Evolutionary conservation across 164 flowering plant species (phyloP).

Genomic region (Cinnamomum chago): DNA sequence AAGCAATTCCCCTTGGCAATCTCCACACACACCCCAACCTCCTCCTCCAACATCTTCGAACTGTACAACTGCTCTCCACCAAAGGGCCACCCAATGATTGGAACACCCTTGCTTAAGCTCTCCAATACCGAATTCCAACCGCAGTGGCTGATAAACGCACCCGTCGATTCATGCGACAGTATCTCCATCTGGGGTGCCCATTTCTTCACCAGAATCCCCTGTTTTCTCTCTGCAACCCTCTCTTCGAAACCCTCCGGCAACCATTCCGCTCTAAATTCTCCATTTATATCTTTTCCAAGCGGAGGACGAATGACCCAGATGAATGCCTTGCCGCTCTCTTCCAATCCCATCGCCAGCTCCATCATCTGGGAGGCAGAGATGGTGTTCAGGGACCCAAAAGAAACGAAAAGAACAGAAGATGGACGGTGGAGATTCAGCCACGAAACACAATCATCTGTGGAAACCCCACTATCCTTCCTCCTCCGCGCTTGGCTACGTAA

Average conservation of each 20-base stretch:
- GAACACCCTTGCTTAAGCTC: conserved; percentile 10
- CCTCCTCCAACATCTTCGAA: conserved; percentile 12
- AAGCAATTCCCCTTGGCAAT: conserved; percentile 8
- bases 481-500: background rate
- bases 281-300: background rate
- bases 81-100: conserved; percentile 10
- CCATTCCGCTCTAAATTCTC: conserved; percentile 22
- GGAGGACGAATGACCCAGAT: too few relatives aligned
- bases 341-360: too few relatives aligned
- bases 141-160: conserved; percentile 17
- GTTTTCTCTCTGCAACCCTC: conserved; percentile 7
- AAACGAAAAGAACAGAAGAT: conserved; percentile 6
- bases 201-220: conserved; percentile 21
- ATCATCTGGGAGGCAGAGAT: too few relatives aligned
- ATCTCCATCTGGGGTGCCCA: conserved; percentile 25
- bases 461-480: background rate
- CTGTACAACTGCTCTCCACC: conserved; percentile 14
- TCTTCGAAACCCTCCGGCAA: conserved; percentile 28
- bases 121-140: conserved; percentile 21
- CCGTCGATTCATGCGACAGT: conserved; percentile 10
- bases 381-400: too few relatives aligned
- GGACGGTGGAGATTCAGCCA: conserved; percentile 17
- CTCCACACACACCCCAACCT: conserved; percentile 16
- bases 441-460: background rate
- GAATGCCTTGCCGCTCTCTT: too few relatives aligned